A percentile compares a stretch with the other conserved stretches of the same genome.
Conservation (phyloP, 2,329 filamentous ascomycete genomes). For the Fonsecaea nubica region DNA sequence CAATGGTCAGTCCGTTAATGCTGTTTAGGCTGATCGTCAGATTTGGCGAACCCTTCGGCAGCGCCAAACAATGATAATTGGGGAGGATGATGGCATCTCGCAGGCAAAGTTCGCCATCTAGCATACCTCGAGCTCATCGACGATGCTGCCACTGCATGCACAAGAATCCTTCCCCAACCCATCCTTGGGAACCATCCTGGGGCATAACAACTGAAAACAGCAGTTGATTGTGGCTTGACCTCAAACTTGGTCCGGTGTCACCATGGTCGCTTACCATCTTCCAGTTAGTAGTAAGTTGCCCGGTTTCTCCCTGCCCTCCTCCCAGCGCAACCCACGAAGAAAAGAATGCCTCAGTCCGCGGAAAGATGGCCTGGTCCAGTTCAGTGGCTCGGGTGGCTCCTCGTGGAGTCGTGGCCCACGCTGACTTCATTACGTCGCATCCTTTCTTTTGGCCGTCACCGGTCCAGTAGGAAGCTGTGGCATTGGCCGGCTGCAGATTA, state of each 20-base stretch:
- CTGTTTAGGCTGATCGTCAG: neutral
- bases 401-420: slow-evolving; percentile 16
- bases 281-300: slow-evolving; percentile 15
- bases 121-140: slow-evolving; percentile 1
- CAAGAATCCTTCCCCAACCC: slow-evolving; percentile 6
- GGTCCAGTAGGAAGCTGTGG: slow-evolving; percentile 23
- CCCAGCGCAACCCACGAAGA: slow-evolving; percentile 11
- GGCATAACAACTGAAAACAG: slow-evolving; percentile 1
- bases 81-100: slow-evolving; percentile 22
- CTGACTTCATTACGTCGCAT: slow-evolving; percentile 39
- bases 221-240: slow-evolving; percentile 26
- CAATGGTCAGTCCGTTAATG: neutral
- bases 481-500: slow-evolving; percentile 27
- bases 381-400: neutral
- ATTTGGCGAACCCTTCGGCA: neutral
- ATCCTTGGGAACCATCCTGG: neutral
- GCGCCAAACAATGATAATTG: neutral
- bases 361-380: slow-evolving; percentile 14
- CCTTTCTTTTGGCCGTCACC: slow-evolving; percentile 21
- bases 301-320: slow-evolving; percentile 10
- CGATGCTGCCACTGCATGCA: slow-evolving; percentile 14
- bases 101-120: slow-evolving; percentile 11
- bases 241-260: slow-evolving; percentile 11
- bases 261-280: slow-evolving; percentile 21
- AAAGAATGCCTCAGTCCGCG: slow-evolving; percentile 18